phyloP scores from a whole-genome alignment of 164 flowering plant species.

The Magnolia changhungtana region DNA sequence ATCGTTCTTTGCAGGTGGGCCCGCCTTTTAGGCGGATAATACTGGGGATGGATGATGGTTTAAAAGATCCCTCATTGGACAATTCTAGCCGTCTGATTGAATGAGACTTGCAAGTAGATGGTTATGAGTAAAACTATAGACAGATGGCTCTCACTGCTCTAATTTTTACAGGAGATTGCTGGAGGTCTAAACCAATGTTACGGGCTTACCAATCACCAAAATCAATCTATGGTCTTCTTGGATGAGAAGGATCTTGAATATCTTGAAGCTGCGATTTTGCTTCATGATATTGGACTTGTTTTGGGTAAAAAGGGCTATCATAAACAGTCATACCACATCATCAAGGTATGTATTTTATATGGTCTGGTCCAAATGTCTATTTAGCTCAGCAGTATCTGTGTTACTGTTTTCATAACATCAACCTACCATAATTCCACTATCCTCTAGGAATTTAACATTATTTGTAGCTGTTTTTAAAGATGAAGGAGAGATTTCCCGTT shows the following conservation, averaged over 20 bases:
- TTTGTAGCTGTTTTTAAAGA: not conserved
- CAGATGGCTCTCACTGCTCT: constrained; percentile 7
- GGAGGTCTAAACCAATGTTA: constrained; percentile 39
- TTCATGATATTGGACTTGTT: constrained; percentile 58
- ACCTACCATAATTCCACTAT: too few relatives aligned
- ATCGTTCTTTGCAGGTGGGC: too few relatives aligned
- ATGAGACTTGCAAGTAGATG: not conserved
- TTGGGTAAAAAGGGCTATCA: constrained; percentile 65
- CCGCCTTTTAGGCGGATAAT: too few relatives aligned
- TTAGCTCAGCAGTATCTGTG: not conserved
- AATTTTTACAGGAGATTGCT: constrained; percentile 43
- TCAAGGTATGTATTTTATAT: constrained; percentile 37
- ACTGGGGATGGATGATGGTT: too few relatives aligned
- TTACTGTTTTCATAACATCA: too few relatives aligned
- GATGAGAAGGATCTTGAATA: constrained; percentile 62
- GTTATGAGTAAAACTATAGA: not conserved
- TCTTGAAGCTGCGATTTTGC: constrained; percentile 79
- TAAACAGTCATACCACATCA: constrained; percentile 51
- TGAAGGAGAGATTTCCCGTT: not conserved
- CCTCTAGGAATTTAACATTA: too few relatives aligned
- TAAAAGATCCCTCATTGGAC: too few relatives aligned
- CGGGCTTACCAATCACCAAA: constrained; percentile 22
- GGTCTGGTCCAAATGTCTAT: too few relatives aligned
- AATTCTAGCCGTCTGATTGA: too few relatives aligned
- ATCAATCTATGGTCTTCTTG: constrained; percentile 19